Evolutionary conservation across 2,329 filamentous ascomycete genomes (phyloP), one percentile per base, ranked within the genome.

Genomic region (Colletotrichum liaoningense): DNA sequence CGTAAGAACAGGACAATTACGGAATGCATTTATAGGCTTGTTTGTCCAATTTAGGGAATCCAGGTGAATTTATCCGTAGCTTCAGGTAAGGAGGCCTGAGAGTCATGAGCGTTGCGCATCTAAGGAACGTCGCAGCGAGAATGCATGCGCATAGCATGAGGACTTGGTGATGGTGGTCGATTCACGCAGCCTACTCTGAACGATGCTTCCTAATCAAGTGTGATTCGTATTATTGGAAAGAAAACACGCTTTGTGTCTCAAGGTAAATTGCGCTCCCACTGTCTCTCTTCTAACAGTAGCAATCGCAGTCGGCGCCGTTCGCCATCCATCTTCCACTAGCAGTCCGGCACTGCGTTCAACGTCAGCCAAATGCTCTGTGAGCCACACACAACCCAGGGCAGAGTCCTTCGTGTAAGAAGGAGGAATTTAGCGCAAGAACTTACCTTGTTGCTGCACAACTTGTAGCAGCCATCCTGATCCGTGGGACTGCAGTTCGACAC

Each of bases 281-380:
- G 22, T 5, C 52, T 28, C n/a, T 19, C 12, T 55, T 24, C 42
- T 49, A 49, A 11, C 42, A 68, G 22, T 62, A 55, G 16, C 57
- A 68, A 19, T 68, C 65, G 30, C 42, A 68, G 22, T 55, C 65
- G 9, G 42, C 22, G 1, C 57, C 57, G 28, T 68, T 55, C 14
- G 56, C 65, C 65, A 63, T 55, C 9, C 19, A 30, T 22, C 56
- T 35, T 3, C 30, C 42, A 16, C 19, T 26, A 4, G 9, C 12
- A 42, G 33, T 42, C 3, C 63, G 54, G 35, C 54, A 66, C 63
- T 67, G 1, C 1, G 30, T 19, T 6, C 14, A 2, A 8, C 26
- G 6, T 49, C 12, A 58, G 63, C 24, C n/a, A 7, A 33, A n/a
- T 11, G 7, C 28, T 16, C 5, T 49, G 8, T 11, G 22, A 1